Evolutionary conservation across 2,329 filamentous ascomycete species (phyloP), one percentile per base, ranked within the genome.

Genomic region (Botrytis deweyae): DNA sequence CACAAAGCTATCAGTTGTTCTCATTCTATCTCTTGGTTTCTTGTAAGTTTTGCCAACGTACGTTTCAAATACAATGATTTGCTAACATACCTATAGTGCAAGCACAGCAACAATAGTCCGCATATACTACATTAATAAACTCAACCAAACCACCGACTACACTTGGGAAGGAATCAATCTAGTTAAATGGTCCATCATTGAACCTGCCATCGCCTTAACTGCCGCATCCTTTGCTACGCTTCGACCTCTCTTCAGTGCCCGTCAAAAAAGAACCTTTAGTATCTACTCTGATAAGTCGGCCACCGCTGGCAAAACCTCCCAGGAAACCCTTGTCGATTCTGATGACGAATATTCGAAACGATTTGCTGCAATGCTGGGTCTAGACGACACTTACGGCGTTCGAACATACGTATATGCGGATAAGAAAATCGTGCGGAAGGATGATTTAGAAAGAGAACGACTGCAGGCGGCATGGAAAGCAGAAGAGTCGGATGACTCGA

Each of bases 121-220:
- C 22, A 82, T 85, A 46, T 81, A 83, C 9, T 85, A 84, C 76
- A 82, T 85, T n/a, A 79, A 80, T 73, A 75, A 80, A 49, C 79
- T 85, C 8, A 78, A 79, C 3, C 76, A 80, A n/a, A 81, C 81
- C 42, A 74, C 75, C 16, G 84, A 85, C 72, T 82, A 82, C 67
- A 78, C 83, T 2, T 84, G 82, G 80, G 81, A 82, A 72, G 83
- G 83, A 73, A 82, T 83, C 25, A 83, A 84, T 75, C 77, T 85
- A 10, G 81, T 82, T 8, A 84, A 85, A 73, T 85, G 84, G 84
- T 84, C 82, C 6, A 83, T 84, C 65, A 80, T 83, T n/a, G 83
- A 85, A 75, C 82, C 82, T 46, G 82, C 82, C 6, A 81, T 85
- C 25, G 83, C 82, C 9, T 81, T 85, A 18, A 81, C 82, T 9